phyloP scores from a whole-genome alignment of 169 alveolate genomes.

The Plasmodium inui region DNA sequence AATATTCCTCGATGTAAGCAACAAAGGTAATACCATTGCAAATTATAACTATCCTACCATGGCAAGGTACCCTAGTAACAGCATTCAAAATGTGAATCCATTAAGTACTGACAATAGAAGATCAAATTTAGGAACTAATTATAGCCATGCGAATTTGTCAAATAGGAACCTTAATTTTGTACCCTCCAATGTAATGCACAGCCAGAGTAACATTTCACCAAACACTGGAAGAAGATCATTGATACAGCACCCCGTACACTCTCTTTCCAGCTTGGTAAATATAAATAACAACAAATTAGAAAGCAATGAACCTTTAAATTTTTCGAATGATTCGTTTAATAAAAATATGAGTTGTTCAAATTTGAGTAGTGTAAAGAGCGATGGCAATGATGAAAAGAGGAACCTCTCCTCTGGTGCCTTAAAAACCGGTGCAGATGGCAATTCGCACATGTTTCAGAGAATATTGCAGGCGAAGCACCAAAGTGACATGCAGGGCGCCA shows the following conservation, averaged over 20 bases:
- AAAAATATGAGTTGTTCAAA: conserved; percentile 12
- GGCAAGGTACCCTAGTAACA: conserved; percentile 12
- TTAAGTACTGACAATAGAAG: conserved; percentile 13
- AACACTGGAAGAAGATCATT: conserved; percentile 16
- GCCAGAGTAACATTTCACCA: conserved; percentile 5
- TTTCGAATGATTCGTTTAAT: conserved; percentile 24
- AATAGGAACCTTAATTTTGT: conserved; percentile 12
- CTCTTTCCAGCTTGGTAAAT: conserved; percentile 11
- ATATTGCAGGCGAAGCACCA: conserved; percentile 7
- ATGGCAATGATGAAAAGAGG: conserved; percentile 11
- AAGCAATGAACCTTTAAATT: conserved; percentile 2
- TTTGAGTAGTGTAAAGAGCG: neutral
- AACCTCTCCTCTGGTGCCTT: neutral
- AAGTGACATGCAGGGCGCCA: conserved; percentile 13
- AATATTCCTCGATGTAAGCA: neutral
- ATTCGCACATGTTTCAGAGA: conserved; percentile 8
- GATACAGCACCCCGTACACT: conserved; percentile 11
- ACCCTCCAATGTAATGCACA: conserved; percentile 36
- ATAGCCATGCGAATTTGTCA: conserved; percentile 19
- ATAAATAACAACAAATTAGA: conserved; percentile 24
- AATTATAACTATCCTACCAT: conserved; percentile 21
- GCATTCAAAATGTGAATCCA: conserved; percentile 14
- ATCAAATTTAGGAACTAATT: conserved; percentile 28
- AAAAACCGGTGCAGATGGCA: conserved; percentile 27
- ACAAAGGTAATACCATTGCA: conserved; percentile 18